Evolutionary conservation across 2,329 filamentous ascomycete species (phyloP).

Genomic region (Monilinia aucupariae): DNA sequence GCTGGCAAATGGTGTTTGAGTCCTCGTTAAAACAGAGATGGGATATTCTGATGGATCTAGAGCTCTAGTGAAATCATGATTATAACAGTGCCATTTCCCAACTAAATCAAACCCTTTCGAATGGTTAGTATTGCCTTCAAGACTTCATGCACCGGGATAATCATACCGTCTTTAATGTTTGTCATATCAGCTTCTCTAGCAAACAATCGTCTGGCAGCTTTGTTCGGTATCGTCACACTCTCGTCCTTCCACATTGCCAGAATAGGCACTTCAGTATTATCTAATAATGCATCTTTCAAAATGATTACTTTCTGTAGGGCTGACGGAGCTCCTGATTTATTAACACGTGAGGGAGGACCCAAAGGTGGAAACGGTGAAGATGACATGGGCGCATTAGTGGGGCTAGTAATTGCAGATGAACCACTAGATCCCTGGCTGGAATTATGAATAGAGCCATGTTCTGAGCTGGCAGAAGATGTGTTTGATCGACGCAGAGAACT

Average conservation of each 20-base stretch:
- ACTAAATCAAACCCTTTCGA: constrained; percentile 46
- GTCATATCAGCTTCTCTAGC: constrained; percentile 39
- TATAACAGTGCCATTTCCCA: constrained; percentile 55
- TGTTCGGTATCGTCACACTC: constrained; percentile 67
- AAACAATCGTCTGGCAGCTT: constrained; percentile 47
- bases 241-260: constrained; percentile 78
- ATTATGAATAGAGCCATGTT: constrained; percentile 25
- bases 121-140: background rate
- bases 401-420: constrained; percentile 43
- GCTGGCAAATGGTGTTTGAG: constrained; percentile 53
- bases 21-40: constrained; percentile 58
- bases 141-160: background rate
- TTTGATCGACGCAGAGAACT: constrained; percentile 24
- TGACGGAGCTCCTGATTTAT: constrained; percentile 54
- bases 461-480: constrained; percentile 30
- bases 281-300: constrained; percentile 72
- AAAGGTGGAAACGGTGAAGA: constrained; percentile 60
- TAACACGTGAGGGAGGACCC: constrained; percentile 55
- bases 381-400: constrained; percentile 48
- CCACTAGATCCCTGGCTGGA: constrained; percentile 26
- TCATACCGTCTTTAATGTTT: constrained; percentile 38
- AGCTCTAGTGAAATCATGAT: constrained; percentile 57
- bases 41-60: constrained; percentile 59
- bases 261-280: constrained; percentile 69
- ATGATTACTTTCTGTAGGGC: constrained; percentile 66